Percentiles rank a stretch among this genome's conserved stretches.
These are phyloP conservation scores for Calycina herbarum DNA, from an alignment of 2,329 filamentous ascomycete species.

Conservation along the genomic window DNA sequence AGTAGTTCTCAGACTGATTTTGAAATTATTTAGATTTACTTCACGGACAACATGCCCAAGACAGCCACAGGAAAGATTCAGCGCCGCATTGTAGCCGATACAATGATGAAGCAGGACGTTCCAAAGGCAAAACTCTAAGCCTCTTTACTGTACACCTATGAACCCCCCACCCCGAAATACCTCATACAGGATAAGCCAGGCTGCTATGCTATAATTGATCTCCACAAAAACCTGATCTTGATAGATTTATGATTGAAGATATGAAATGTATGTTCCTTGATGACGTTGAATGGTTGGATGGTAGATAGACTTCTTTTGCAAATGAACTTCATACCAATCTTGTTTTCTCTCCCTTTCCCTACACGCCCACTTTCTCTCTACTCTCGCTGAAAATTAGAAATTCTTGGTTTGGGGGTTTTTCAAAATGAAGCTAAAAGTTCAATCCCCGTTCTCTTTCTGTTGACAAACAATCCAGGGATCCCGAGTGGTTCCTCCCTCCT, in stretches of 20 bases:
- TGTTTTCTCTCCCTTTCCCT: too few species aligned
- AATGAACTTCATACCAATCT: background rate
- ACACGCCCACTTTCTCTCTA: too few species aligned
- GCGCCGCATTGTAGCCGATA: conserved; percentile 79
- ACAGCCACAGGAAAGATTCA: conserved; percentile 92
- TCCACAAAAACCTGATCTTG: background rate
- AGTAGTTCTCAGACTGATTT: conserved; percentile 16
- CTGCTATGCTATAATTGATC: background rate
- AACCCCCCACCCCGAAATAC: background rate
- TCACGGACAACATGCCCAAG: conserved; percentile 83
- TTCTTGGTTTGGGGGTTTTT: too few species aligned
- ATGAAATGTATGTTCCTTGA: background rate
- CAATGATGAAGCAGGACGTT: conserved; percentile 71
- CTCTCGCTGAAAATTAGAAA: too few species aligned
- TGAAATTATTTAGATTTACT: conserved; percentile 60
- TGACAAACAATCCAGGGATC: background rate
- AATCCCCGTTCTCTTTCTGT: too few species aligned
- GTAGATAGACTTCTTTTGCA: background rate
- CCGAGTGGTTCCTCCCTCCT: background rate
- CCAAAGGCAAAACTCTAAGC: conserved; percentile 54
- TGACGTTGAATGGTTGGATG: background rate
- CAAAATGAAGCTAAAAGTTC: too few species aligned
- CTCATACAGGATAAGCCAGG: background rate
- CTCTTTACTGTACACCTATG: background rate
- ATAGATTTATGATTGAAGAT: background rate